Evolutionary conservation across 345 rosid species (phyloP).

Genomic region (Hibiscus tridactylites): DNA sequence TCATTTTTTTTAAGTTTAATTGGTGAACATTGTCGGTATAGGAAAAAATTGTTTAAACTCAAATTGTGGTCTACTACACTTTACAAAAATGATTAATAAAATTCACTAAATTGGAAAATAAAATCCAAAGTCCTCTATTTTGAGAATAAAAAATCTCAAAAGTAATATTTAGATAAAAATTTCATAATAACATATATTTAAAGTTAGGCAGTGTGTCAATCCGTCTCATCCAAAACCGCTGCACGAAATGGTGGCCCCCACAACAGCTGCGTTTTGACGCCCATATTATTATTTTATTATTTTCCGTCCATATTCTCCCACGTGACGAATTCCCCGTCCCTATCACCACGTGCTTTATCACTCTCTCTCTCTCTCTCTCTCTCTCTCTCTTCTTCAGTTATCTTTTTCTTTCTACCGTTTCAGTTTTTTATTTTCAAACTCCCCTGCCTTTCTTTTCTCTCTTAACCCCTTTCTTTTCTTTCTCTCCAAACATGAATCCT

Average conservation of each 20-base stretch:
- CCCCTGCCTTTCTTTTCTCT: neutral
- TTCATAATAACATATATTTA: too few species aligned
- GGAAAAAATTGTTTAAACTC: too few species aligned
- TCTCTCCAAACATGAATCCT: slow-evolving; percentile 12
- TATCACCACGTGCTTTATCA: slow-evolving; percentile 33
- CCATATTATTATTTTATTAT: neutral
- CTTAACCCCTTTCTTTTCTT: neutral
- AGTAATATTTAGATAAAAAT: too few species aligned
- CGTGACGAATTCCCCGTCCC: slow-evolving; percentile 21
- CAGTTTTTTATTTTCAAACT: neutral
- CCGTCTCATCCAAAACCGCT: neutral
- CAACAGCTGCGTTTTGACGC: slow-evolving; percentile 14
- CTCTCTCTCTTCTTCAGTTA: neutral
- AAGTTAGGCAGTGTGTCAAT: neutral
- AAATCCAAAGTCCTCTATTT: too few species aligned
- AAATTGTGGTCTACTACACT: too few species aligned
- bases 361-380: neutral
- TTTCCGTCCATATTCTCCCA: slow-evolving; percentile 20
- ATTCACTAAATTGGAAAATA: too few species aligned
- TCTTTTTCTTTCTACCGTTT: neutral
- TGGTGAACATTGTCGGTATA: too few species aligned
- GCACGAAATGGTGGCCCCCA: slow-evolving; percentile 20
- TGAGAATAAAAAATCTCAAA: too few species aligned
- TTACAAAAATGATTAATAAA: too few species aligned
- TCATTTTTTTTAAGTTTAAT: too few species aligned